Conservation (phyloP, 2,329 filamentous ascomycete genomes). For the Salinomyces thailandicus region DNA sequence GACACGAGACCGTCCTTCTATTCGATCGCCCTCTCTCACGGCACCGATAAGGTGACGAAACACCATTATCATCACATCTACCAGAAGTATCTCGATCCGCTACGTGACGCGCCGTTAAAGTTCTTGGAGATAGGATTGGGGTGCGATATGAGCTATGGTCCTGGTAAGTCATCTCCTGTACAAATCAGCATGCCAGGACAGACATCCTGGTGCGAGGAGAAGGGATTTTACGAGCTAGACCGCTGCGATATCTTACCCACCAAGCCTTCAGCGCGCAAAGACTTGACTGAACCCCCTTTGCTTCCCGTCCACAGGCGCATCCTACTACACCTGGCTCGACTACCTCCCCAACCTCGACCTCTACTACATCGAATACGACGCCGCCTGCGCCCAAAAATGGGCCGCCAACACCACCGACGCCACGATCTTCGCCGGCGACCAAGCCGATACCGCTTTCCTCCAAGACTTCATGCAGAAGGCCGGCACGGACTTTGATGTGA, state of each 20-base stretch:
- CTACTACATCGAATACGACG: conserved; percentile 35
- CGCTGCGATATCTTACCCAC: too few species aligned
- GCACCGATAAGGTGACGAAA: conserved; percentile 25
- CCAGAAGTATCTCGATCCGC: conserved; percentile 28
- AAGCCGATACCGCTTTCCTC: conserved; percentile 30
- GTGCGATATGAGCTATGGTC: conserved; percentile 31
- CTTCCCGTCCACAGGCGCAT: too few species aligned
- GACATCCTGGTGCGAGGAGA: too few species aligned
- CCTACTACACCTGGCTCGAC: conserved; percentile 34
- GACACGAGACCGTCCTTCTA: conserved; percentile 19
- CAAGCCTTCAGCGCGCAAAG: too few species aligned
- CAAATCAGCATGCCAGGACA: too few species aligned
- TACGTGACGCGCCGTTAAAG: conserved; percentile 28
- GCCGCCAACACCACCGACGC: conserved; percentile 26
- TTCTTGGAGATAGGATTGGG: background rate
- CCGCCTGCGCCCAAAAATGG: conserved; percentile 28
- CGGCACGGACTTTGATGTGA: conserved; percentile 31
- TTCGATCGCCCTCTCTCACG: conserved; percentile 29
- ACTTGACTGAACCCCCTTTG: too few species aligned
- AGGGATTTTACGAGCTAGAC: too few species aligned
- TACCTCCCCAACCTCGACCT: conserved; percentile 32
- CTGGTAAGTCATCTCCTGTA: too few species aligned
- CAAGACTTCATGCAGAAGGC: conserved; percentile 25
- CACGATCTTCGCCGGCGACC: conserved; percentile 33
- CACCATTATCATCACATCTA: conserved; percentile 35